Percentiles rank a stretch among this genome's conserved stretches.
phyloP scores from a whole-genome alignment of 257 asterid genomes.

The Petrea volubilis region DNA sequence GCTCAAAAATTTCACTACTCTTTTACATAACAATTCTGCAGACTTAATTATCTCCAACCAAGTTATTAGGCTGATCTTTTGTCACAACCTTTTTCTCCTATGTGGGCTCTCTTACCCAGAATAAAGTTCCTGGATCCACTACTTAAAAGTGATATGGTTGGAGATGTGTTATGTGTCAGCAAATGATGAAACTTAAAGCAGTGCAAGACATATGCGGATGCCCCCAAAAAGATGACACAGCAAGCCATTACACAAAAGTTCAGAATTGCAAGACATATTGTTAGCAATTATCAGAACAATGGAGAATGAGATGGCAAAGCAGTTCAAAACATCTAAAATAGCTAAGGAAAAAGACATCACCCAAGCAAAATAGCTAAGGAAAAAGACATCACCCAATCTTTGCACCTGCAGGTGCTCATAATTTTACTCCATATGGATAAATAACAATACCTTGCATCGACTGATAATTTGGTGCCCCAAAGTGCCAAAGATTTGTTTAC shows the following conservation, averaged over 20 bases:
- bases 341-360: neutral
- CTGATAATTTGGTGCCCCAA: conserved; percentile 67
- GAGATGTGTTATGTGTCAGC: neutral
- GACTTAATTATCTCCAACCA: conserved; percentile 4
- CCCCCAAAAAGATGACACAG: neutral
- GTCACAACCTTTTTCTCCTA: neutral
- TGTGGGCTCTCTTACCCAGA: neutral
- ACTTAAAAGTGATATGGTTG: neutral
- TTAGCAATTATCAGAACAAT: neutral
- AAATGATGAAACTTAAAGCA: neutral
- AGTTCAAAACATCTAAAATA: neutral
- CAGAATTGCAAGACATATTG: neutral
- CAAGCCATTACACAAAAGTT: neutral
- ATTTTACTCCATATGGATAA: neutral
- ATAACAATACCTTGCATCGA: conserved; percentile 73
- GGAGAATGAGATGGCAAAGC: neutral
- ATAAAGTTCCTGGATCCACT: neutral
- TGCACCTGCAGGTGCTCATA: conserved; percentile 9
- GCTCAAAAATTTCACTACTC: too few species aligned
- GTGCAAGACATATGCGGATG: neutral
- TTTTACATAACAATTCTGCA: too few species aligned
- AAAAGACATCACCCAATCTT: neutral
- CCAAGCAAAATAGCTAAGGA: too few species aligned
- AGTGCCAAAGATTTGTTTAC: conserved; percentile 78
- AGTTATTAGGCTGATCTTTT: neutral